A percentile compares a stretch with the other conserved stretches of the same genome.
Evolutionary conservation across 2,329 filamentous ascomycete species (phyloP).

Genomic region (Emmonsia crescens): DNA sequence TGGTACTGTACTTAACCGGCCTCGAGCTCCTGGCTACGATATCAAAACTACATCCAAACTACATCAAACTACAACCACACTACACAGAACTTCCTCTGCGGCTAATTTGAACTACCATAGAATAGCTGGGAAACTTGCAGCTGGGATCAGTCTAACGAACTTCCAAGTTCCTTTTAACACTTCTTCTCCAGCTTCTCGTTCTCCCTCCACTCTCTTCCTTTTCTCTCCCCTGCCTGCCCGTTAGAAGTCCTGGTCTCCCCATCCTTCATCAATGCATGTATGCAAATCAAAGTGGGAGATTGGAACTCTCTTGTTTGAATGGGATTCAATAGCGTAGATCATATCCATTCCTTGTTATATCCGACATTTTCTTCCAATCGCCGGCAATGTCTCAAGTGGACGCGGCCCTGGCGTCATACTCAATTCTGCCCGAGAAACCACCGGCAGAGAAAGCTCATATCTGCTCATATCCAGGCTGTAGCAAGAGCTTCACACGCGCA

Average conservation of each 20-base stretch:
- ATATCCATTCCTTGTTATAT: not conserved
- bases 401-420: not conserved
- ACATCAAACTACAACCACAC: too few relatives aligned
- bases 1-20: too few relatives aligned
- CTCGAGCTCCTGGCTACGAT: too few relatives aligned
- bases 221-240: not conserved
- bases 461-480: constrained; percentile 39
- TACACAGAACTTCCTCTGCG: not conserved
- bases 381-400: not conserved
- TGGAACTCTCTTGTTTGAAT: not conserved
- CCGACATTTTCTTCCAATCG: not conserved
- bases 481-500: constrained; percentile 45
- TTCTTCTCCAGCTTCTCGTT: not conserved
- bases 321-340: not conserved
- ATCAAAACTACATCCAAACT: too few relatives aligned
- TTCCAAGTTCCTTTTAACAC: not conserved
- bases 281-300: not conserved
- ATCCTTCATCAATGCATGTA: not conserved
- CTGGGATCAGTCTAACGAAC: not conserved
- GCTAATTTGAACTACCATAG: not conserved
- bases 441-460: constrained; percentile 9
- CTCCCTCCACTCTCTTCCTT: not conserved
- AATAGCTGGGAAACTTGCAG: too few relatives aligned
- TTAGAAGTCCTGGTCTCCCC: not conserved
- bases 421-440: not conserved